A percentile compares a stretch with the other conserved stretches of the same genome.
These are phyloP conservation scores for Zea luxurians DNA, from an alignment of 176 grass and related monocot species.

Conservation along the genomic window DNA sequence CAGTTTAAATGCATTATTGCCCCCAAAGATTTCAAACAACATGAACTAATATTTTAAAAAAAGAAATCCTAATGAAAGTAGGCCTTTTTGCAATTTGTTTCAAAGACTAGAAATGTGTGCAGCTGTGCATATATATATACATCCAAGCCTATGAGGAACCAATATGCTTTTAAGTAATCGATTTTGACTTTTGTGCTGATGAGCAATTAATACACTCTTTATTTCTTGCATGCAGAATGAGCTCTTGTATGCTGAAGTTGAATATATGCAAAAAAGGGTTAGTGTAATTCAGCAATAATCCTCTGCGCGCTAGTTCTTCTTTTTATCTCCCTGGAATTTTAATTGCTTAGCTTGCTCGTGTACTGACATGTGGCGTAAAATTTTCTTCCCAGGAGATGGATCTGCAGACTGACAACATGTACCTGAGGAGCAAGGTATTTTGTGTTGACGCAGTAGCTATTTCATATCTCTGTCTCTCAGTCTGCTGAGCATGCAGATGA, in stretches of 20 bases:
- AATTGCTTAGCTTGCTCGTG: not conserved
- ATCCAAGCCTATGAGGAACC: not conserved
- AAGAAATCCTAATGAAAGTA: not conserved
- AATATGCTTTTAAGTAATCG: not conserved
- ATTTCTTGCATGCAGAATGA: constrained; percentile 74
- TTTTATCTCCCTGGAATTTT: not conserved
- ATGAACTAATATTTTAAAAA: not conserved
- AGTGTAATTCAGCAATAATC: constrained; percentile 2
- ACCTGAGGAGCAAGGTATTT: constrained; percentile 69
- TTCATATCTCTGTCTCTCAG: not conserved
- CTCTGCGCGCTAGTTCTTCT: not conserved
- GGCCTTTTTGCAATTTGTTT: not conserved
- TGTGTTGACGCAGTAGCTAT: not conserved
- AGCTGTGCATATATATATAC: not conserved
- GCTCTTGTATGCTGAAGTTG: constrained; percentile 60
- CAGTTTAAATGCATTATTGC: not conserved
- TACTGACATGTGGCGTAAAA: not conserved
- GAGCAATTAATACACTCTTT: not conserved
- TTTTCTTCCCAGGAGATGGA: constrained; percentile 60
- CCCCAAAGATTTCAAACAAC: not conserved
- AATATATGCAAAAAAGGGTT: constrained; percentile 71
- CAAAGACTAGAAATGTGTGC: not conserved
- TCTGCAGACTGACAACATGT: constrained; percentile 63
- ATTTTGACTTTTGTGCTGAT: not conserved
- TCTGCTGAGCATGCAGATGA: not conserved